Evolutionary conservation across 192 early-diverging fungal species (phyloP).

Genomic region (Thamnidium elegans): DNA sequence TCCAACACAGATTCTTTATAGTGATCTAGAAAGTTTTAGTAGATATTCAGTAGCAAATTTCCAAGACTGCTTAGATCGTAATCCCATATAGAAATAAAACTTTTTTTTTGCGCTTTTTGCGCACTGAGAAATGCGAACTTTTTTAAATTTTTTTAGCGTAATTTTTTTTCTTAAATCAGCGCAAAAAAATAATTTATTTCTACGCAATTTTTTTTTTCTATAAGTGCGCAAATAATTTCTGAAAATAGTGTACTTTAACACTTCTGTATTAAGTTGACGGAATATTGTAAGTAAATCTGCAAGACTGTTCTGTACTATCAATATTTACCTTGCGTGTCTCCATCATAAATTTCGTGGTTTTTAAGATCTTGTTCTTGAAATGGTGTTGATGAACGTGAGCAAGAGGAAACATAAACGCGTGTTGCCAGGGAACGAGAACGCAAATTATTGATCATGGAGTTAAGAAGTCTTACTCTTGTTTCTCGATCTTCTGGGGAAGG

Average conservation of each 20-base stretch:
- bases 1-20: no score
- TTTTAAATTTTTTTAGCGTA: no score
- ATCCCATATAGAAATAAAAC: not conserved
- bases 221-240: no score
- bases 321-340: slow-evolving; percentile 3
- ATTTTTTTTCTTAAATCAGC: no score
- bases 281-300: slow-evolving; percentile 5
- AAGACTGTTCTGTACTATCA: not conserved
- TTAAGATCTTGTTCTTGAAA: not conserved
- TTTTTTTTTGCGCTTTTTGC: not conserved
- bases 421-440: not conserved
- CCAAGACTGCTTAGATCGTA: not conserved
- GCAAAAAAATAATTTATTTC: no score
- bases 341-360: no score
- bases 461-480: slow-evolving; percentile 8
- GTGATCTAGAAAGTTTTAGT: no score
- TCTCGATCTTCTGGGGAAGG: not conserved
- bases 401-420: not conserved
- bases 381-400: not conserved
- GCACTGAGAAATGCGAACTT: not conserved
- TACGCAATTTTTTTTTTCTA: no score
- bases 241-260: not conserved
- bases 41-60: not conserved
- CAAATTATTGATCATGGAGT: slow-evolving; percentile 6
- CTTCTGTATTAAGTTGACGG: not conserved